Conservation (phyloP, 2,329 filamentous ascomycete species). For the Coniochaeta prunicola region DNA sequence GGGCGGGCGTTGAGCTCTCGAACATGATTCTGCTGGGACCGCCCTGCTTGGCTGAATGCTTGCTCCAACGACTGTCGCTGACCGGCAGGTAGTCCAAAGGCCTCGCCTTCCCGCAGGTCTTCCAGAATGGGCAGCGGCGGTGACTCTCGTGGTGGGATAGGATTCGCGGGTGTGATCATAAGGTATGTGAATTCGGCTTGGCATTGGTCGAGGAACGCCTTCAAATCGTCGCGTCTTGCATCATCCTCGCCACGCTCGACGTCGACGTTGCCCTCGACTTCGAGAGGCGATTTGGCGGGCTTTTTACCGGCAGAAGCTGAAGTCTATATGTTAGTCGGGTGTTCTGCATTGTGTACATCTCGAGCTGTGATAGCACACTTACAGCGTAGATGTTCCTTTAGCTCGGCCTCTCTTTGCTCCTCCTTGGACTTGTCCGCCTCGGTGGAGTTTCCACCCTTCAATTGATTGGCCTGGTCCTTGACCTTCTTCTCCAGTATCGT, state of each 20-base stretch:
- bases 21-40: slow-evolving; percentile 42
- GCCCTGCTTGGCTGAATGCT: slow-evolving; percentile 19
- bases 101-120: slow-evolving; percentile 48
- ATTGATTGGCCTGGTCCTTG: slow-evolving; percentile 71
- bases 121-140: slow-evolving; percentile 51
- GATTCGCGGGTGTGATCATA: slow-evolving; percentile 61
- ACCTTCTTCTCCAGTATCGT: slow-evolving; percentile 82
- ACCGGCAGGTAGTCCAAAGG: slow-evolving; percentile 34
- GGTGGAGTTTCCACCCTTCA: slow-evolving; percentile 46
- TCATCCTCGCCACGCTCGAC: slow-evolving; percentile 43
- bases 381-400: slow-evolving; percentile 52
- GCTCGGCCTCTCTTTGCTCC: slow-evolving; percentile 39
- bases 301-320: background rate
- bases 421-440: slow-evolving; percentile 26
- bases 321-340: slow-evolving; percentile 2
- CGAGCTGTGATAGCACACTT: slow-evolving; percentile 15
- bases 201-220: slow-evolving; percentile 56
- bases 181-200: slow-evolving; percentile 61
- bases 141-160: slow-evolving; percentile 56
- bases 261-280: slow-evolving; percentile 30
- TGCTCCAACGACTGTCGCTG: slow-evolving; percentile 19
- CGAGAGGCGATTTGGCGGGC: slow-evolving; percentile 30
- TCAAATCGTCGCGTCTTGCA: slow-evolving; percentile 44
- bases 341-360: background rate
- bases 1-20: slow-evolving; percentile 47